Conservation (phyloP, 345 rosid genomes). For the Salix exigua region DNA sequence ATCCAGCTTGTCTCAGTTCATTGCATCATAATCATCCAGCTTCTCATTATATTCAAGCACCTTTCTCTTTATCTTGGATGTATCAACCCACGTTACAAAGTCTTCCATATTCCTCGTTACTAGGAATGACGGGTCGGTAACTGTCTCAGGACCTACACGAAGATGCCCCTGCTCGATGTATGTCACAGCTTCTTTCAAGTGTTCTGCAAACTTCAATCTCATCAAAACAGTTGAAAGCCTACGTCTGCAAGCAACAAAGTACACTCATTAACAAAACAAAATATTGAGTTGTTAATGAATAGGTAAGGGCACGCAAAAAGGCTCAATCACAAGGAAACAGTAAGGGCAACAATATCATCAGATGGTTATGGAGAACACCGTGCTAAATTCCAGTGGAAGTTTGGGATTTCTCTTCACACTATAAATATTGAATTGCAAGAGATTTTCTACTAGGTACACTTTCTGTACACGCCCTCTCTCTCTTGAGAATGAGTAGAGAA, state of each 20-base stretch:
- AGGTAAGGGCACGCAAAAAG: neutral
- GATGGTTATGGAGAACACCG: neutral
- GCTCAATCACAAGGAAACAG: neutral
- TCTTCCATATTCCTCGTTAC: conserved; percentile 95
- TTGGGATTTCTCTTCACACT: neutral
- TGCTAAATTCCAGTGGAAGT: too few species aligned
- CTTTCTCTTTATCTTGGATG: conserved; percentile 85
- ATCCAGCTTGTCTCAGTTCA: conserved; percentile 36
- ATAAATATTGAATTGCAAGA: neutral
- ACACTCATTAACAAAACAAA: neutral
- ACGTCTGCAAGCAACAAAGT: conserved; percentile 46
- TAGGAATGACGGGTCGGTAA: conserved; percentile 82
- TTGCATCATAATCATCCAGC: conserved; percentile 79
- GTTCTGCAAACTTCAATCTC: conserved; percentile 76
- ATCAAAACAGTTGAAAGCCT: conserved; percentile 68
- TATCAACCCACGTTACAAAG: conserved; percentile 90
- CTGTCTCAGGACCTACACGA: conserved; percentile 85
- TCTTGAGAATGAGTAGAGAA: neutral
- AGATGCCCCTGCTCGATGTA: conserved; percentile 94
- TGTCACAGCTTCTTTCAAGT: conserved; percentile 78
- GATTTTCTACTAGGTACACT: neutral
- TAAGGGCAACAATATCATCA: neutral
- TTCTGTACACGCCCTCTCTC: neutral
- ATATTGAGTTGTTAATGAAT: too few species aligned
- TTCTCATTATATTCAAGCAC: conserved; percentile 80